Conservation (phyloP, 805 yeast species). For the Nakazawaea ambrosiae region DNA sequence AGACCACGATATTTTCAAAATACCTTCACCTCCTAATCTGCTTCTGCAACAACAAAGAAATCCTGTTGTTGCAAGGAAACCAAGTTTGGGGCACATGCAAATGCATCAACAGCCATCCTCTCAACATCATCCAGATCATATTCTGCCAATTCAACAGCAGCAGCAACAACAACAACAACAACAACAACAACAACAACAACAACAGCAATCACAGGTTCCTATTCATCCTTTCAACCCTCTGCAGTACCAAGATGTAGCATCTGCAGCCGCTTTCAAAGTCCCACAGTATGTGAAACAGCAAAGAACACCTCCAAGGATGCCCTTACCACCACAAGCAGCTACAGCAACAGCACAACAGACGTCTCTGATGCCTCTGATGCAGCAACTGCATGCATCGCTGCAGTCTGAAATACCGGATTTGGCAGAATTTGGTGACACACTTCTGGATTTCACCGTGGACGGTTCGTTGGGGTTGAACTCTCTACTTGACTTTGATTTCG, state of each 20-base stretch:
- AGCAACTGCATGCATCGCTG: constrained; percentile 1
- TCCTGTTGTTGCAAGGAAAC: constrained; percentile 8
- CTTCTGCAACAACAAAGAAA: constrained; percentile 7
- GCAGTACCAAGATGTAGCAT: no score
- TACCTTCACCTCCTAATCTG: constrained; percentile 9
- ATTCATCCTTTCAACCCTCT: background rate
- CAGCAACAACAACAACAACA: background rate
- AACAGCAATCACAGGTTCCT: background rate
- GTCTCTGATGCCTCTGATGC: constrained; percentile 7
- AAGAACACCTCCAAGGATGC: background rate
- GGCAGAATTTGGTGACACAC: constrained; percentile 22
- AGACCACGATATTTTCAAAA: constrained; percentile 7
- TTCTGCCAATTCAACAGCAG: no score
- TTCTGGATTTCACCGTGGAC: constrained; percentile 68
- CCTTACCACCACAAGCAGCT: constrained; percentile 11
- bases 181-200: background rate
- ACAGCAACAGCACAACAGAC: constrained; percentile 9
- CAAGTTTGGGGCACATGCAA: background rate
- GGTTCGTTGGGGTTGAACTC: constrained; percentile 75
- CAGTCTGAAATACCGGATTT: no score
- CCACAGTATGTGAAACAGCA: background rate
- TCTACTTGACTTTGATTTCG: constrained; percentile 43
- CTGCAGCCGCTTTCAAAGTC: no score
- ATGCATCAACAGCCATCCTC: background rate
- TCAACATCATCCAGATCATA: background rate